Evolutionary conservation across 202 grass and related monocot species (phyloP).

Genomic region (Bolboschoenoplectus hybrid): DNA sequence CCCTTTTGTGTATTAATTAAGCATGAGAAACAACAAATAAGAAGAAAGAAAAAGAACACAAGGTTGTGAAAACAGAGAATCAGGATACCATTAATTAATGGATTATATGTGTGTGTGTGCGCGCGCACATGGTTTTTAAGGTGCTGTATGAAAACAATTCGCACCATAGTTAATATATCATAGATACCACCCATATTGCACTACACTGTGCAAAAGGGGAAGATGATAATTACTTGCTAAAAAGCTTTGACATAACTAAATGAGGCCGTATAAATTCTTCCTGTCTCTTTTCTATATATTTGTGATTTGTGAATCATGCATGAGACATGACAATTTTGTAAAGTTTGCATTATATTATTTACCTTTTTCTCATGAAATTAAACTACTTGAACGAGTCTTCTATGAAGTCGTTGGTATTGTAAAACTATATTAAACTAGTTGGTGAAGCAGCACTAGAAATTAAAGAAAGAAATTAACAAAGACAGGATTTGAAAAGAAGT

Average conservation of each 20-base stretch:
- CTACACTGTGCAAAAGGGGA: neutral
- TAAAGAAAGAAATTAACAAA: neutral
- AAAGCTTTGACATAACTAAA: slow-evolving; percentile 21
- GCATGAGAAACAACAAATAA: neutral
- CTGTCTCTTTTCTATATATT: slow-evolving; percentile 8
- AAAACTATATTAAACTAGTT: slow-evolving; percentile 1
- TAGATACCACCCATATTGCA: neutral
- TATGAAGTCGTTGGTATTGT: slow-evolving; percentile 7
- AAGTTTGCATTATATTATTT: neutral
- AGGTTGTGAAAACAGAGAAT: neutral
- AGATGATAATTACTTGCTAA: slow-evolving; percentile 14
- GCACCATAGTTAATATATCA: slow-evolving; percentile 5
- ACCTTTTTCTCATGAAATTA: neutral
- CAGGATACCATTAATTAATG: neutral
- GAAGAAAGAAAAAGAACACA: neutral
- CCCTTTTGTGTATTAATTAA: neutral
- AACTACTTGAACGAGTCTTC: neutral
- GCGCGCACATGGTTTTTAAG: slow-evolving; percentile 10
- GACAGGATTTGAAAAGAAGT: neutral
- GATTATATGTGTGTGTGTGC: neutral
- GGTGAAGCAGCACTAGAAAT: neutral
- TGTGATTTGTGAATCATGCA: neutral
- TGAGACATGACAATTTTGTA: neutral
- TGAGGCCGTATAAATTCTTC: slow-evolving; percentile 5
- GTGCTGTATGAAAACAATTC: neutral